Evolutionary conservation across 306 rosid species (phyloP).

Genomic region (Acacia confusa): DNA sequence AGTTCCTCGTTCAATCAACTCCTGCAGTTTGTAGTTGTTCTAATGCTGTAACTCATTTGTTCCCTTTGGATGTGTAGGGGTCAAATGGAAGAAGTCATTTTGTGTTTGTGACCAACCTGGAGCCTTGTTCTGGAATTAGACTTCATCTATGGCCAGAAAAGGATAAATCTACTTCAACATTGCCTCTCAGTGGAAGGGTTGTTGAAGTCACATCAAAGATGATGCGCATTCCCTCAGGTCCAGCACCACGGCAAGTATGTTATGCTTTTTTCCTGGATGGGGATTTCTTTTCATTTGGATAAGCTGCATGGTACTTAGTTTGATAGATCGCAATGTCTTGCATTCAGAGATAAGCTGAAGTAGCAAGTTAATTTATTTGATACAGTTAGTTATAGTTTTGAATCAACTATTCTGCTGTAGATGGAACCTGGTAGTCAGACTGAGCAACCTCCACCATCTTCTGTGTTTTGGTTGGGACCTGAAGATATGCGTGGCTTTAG

Average conservation of each 20-base stretch:
- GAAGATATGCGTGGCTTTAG: conserved; percentile 89
- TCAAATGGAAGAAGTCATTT: conserved; percentile 86
- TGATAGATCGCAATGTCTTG: conserved; percentile 15
- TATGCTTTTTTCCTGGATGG: conserved; percentile 13
- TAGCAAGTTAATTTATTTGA: conserved; percentile 23
- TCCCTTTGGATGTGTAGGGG: conserved; percentile 58
- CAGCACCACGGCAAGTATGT: conserved; percentile 94
- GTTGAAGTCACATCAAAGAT: conserved; percentile 87
- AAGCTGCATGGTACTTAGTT: conserved; percentile 8
- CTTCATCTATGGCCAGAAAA: conserved; percentile 97
- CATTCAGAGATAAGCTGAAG: conserved; percentile 19
- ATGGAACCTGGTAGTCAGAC: conserved; percentile 99
- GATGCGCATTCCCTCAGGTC: conserved; percentile 96
- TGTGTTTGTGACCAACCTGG: conserved; percentile 89
- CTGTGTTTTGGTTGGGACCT: conserved; percentile 80
- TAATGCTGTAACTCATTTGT: conserved; percentile 22
- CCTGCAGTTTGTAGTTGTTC: neutral
- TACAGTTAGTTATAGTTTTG: conserved; percentile 36
- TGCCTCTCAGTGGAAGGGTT: conserved; percentile 63
- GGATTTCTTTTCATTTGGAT: conserved; percentile 29
- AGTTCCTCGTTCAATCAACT: conserved; percentile 17
- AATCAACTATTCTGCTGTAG: conserved; percentile 45
- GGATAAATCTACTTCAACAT: conserved; percentile 56
- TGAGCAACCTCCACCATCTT: conserved; percentile 96
- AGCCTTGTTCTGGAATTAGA: conserved; percentile 95